A percentile compares a stretch with the other conserved stretches of the same genome.
Evolutionary conservation across 768 basidiomycete genomes (phyloP).

Genomic region (Trametes cingulata): DNA sequence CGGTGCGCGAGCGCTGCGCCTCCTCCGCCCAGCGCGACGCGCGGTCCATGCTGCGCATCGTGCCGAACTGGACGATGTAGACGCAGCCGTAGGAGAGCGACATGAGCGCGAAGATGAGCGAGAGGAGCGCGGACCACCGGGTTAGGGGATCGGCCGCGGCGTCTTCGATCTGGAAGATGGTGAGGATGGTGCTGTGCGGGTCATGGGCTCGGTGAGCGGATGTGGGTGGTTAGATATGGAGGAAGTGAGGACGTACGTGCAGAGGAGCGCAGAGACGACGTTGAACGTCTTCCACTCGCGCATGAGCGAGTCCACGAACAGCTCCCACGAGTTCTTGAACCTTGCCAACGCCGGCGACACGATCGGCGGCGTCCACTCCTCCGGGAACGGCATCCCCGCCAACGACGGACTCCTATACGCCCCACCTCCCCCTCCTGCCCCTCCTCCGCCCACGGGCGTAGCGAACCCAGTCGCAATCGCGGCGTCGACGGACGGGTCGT

Average conservation of each 20-base stretch:
- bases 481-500: slow-evolving; percentile 13
- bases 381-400: slow-evolving; percentile 32
- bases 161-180: slow-evolving; percentile 57
- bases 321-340: slow-evolving; percentile 70
- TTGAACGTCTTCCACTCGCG: slow-evolving; percentile 79
- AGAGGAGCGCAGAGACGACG: slow-evolving; percentile 65
- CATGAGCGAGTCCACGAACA: slow-evolving; percentile 66
- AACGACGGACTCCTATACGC: slow-evolving; percentile 6
- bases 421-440: no score
- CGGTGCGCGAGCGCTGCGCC: slow-evolving; percentile 50
- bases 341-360: slow-evolving; percentile 65
- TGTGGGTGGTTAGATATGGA: no score
- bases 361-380: slow-evolving; percentile 42
- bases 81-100: slow-evolving; percentile 73
- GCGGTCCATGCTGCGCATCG: slow-evolving; percentile 71
- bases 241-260: slow-evolving; percentile 40
- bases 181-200: slow-evolving; percentile 55
- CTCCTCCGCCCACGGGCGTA: no score
- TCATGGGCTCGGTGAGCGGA: neutral
- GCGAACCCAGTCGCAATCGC: slow-evolving; percentile 14
- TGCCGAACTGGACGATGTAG: slow-evolving; percentile 70
- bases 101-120: slow-evolving; percentile 66
- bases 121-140: slow-evolving; percentile 62
- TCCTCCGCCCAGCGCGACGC: slow-evolving; percentile 79
- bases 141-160: slow-evolving; percentile 62